Percentiles rank a stretch among this genome's conserved stretches.
Evolutionary conservation across 495 filamentous ascomycete species (phyloP).

Genomic region (Penicillium robsamsonii): DNA sequence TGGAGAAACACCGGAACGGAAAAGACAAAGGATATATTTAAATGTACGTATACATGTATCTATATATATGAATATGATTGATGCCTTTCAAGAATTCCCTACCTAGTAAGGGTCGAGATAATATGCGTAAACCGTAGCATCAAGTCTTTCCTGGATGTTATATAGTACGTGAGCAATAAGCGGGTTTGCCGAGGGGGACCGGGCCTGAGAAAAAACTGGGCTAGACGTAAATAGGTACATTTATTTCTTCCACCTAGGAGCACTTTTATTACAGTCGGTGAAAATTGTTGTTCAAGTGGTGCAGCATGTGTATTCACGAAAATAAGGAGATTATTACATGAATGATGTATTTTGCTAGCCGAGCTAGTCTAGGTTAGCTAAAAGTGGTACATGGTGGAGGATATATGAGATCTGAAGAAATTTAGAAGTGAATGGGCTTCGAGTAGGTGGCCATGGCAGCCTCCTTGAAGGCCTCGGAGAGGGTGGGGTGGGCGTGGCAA

Average conservation of each 20-base stretch:
- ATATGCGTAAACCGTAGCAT: no score
- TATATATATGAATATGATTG: not conserved
- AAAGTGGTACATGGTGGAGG: slow-evolving; percentile 37
- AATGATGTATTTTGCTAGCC: slow-evolving; percentile 45
- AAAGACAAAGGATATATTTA: not conserved
- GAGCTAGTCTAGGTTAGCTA: slow-evolving; percentile 39
- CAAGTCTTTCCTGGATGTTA: no score
- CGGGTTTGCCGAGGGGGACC: not conserved
- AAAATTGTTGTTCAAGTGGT: not conserved
- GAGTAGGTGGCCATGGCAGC: slow-evolving; percentile 97
- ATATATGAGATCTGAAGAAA: slow-evolving; percentile 22
- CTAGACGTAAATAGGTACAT: not conserved
- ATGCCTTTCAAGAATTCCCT: not conserved
- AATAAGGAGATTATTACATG: slow-evolving; percentile 40
- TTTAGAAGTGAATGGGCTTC: slow-evolving; percentile 95
- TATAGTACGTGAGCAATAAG: not conserved
- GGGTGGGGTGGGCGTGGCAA: slow-evolving; percentile 94
- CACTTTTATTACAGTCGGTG: not conserved
- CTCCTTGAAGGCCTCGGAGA: slow-evolving; percentile 98
- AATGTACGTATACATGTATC: not conserved
- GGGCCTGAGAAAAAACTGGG: not conserved
- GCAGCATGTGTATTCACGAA: slow-evolving; percentile 10
- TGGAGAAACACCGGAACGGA: not conserved
- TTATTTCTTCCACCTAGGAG: not conserved
- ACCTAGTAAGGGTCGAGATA: no score